Conservation (phyloP, 108 stramenopile species). For the Discostella pseudostelligera region DNA sequence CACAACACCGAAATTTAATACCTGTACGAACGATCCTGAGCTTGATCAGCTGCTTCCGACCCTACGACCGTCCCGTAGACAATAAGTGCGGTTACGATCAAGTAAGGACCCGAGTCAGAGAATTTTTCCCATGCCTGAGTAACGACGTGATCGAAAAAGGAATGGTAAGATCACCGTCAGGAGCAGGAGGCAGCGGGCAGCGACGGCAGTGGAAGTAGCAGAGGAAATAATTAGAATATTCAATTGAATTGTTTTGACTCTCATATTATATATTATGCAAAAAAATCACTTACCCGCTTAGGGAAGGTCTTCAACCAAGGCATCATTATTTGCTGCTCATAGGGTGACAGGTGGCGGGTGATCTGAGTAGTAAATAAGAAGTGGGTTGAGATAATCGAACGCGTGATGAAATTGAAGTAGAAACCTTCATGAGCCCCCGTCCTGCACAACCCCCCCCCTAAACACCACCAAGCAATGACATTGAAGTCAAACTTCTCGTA, state of each 20-base stretch:
- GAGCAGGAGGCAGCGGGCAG: too few relatives aligned
- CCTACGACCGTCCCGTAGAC: conserved; percentile 44
- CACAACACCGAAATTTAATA: conserved; percentile 33
- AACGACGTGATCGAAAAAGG: background rate
- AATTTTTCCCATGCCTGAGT: conserved; percentile 52
- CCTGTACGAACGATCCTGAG: conserved; percentile 51
- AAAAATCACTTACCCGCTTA: conserved; percentile 46
- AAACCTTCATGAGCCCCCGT: background rate
- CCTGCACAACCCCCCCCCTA: background rate
- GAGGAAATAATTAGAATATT: too few relatives aligned
- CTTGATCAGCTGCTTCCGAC: conserved; percentile 46
- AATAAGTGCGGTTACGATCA: conserved; percentile 33
- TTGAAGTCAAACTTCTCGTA: too few relatives aligned
- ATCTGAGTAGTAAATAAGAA: conserved; percentile 44
- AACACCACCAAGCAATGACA: too few relatives aligned
- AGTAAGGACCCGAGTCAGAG: conserved; percentile 45
- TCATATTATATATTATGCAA: background rate
- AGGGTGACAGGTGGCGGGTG: conserved; percentile 76
- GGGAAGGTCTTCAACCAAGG: conserved; percentile 83
- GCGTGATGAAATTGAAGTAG: background rate
- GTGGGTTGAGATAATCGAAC: conserved; percentile 1
- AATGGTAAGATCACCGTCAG: too few relatives aligned
- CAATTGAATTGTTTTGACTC: too few relatives aligned
- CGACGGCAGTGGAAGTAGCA: too few relatives aligned
- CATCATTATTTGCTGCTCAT: conserved; percentile 68